Base-by-base conservation (phyloP, 805 yeast species). In the Ogataea zsoltii region DNA sequence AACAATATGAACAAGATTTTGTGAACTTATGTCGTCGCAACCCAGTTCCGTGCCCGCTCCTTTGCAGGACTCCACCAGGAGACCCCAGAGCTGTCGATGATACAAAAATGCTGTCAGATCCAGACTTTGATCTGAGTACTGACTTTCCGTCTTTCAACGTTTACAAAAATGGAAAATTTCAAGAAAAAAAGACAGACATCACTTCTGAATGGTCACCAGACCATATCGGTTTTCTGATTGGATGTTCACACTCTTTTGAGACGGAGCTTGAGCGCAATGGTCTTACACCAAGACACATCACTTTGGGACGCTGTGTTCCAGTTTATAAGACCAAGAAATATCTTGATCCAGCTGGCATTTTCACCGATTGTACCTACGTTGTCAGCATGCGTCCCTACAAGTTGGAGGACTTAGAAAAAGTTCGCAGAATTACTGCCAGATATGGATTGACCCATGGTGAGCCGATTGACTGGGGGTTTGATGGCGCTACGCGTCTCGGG, bases 301-400 rank as follows among this genome's bases (percentile, higher is more conserved):
- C 38, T 7, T 35, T 33, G n/a, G 46, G 48, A 13, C 49, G 53
- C 9, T 54, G 53, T 37, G 67, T 64, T 4, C 45, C 67, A 1
- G 61, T 63, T 62, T 64, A 53, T 45, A 53, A 49, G 31, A 63
- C 67, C 4, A 50, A 41, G 3, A 63, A 51, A 36, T 35, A 39
- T 17, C 42, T 67, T 42, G 50, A 59, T 45, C 54, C 69, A 9
- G 58, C 73, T 7, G 68, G 72, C 7, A 50, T 63, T 9, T 64
- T 67, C 46, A 45, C 53, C 9, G 47, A 60, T 14, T 58, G 60
- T 33, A 57, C 66, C 10, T 70, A 67, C 42, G 72, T 70, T 4
- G 75, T 71, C 9, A 69, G 74, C 44, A 71, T 70, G 75, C 51
- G 75, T 31, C 74, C 74, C 0, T 69, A 66, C 44, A 64, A 63